These are phyloP conservation scores for Cutaneotrichosporon curvatum DNA, from an alignment of 1,284 basidiomycete genomes.

Conservation along the genomic window DNA sequence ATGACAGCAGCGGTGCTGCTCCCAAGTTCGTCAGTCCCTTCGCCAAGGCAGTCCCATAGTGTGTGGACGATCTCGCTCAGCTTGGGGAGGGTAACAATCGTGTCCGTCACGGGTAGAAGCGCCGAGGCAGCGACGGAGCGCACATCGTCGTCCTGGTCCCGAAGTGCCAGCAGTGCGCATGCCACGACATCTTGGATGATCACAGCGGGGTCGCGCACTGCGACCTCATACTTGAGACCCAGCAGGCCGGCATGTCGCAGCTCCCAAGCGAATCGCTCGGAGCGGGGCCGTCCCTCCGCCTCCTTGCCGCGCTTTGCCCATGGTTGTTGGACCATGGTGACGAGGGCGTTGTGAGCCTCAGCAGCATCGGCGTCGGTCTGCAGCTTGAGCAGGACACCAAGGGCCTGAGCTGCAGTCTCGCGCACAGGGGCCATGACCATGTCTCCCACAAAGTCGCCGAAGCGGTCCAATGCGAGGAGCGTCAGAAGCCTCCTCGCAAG, in stretches of 20 bases:
- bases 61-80: conserved; percentile 70
- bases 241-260: conserved; percentile 93
- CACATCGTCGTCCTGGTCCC: conserved; percentile 93
- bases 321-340: conserved; percentile 90
- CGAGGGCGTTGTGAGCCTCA: conserved; percentile 73
- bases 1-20: conserved; percentile 96
- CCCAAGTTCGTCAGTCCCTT: conserved; percentile 94
- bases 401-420: conserved; percentile 90
- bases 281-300: conserved; percentile 43
- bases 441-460: conserved; percentile 96
- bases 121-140: conserved; percentile 91
- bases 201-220: conserved; percentile 55
- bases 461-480: conserved; percentile 90
- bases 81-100: conserved; percentile 59
- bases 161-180: conserved; percentile 80
- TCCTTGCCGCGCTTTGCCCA: conserved; percentile 49
- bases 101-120: conserved; percentile 73
- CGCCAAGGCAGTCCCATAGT: conserved; percentile 82
- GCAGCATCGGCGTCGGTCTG: conserved; percentile 71
- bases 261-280: conserved; percentile 77
- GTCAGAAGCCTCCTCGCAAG: conserved; percentile 80
- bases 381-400: conserved; percentile 80
- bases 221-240: conserved; percentile 96
- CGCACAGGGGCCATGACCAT: conserved; percentile 94
- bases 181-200: conserved; percentile 69